These are phyloP conservation scores for Candida nitratophila DNA, from an alignment of 805 yeast genomes.

Conservation along the genomic window DNA sequence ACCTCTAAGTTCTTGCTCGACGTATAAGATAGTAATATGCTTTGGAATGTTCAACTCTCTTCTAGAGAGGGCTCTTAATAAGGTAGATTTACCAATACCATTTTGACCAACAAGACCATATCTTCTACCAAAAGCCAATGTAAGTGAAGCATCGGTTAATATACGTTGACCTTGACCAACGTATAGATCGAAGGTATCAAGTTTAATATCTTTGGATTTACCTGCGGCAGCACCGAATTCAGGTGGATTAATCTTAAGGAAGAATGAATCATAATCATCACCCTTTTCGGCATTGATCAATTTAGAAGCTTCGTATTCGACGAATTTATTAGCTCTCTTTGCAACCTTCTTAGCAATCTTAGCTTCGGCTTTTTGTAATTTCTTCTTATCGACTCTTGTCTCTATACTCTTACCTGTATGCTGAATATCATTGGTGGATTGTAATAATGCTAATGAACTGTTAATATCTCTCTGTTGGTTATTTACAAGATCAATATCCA, in stretches of 20 bases:
- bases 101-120: slow-evolving; percentile 98
- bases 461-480: slow-evolving; percentile 67
- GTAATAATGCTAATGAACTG: slow-evolving; percentile 67
- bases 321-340: slow-evolving; percentile 73
- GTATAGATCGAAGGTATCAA: slow-evolving; percentile 87
- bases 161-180: slow-evolving; percentile 96
- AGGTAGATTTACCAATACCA: slow-evolving; percentile 98
- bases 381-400: slow-evolving; percentile 91
- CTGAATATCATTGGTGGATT: slow-evolving; percentile 79
- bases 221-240: slow-evolving; percentile 89
- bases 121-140: slow-evolving; percentile 86
- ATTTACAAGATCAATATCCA: slow-evolving; percentile 69
- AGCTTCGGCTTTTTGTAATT: slow-evolving; percentile 93
- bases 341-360: slow-evolving; percentile 97
- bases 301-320: slow-evolving; percentile 90
- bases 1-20: slow-evolving; percentile 94
- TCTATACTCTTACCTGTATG: slow-evolving; percentile 90
- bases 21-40: slow-evolving; percentile 92
- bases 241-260: slow-evolving; percentile 89
- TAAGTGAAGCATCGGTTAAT: slow-evolving; percentile 77
- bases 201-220: slow-evolving; percentile 91
- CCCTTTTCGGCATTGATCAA: slow-evolving; percentile 56
- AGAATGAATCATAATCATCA: slow-evolving; percentile 89
- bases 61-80: slow-evolving; percentile 82
- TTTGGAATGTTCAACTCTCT: slow-evolving; percentile 93